phyloP scores from a whole-genome alignment of 441 rosid species.

The Populus hybrid region DNA sequence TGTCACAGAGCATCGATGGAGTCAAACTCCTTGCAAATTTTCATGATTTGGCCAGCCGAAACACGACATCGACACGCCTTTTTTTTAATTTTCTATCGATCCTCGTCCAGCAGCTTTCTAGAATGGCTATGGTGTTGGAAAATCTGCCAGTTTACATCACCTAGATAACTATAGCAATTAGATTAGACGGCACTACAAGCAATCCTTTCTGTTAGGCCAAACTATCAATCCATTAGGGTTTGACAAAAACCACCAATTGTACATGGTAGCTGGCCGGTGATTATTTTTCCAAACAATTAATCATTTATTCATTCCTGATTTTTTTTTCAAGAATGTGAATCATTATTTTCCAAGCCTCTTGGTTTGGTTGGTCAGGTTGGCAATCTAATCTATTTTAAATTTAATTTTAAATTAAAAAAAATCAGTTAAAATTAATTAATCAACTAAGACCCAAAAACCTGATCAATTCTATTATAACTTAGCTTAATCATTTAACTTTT shows the following conservation, averaged over 20 bases:
- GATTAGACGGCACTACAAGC: not conserved
- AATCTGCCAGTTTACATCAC: not conserved
- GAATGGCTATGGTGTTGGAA: not conserved
- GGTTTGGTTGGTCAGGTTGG: too few relatives aligned
- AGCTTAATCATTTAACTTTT: too few relatives aligned
- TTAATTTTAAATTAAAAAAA: too few relatives aligned
- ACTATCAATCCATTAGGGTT: not conserved
- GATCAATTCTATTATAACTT: too few relatives aligned
- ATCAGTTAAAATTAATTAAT: accelerated
- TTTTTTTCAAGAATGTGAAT: not conserved
- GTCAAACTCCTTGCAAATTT: not conserved
- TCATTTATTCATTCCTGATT: not conserved
- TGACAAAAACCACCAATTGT: not conserved
- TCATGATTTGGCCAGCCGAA: not conserved
- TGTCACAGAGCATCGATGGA: not conserved
- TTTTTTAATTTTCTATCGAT: not conserved
- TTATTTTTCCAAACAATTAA: not conserved
- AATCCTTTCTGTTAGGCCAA: not conserved
- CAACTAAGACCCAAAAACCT: too few relatives aligned
- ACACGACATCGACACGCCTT: not conserved
- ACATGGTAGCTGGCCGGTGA: not conserved
- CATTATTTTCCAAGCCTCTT: too few relatives aligned
- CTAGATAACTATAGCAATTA: not conserved
- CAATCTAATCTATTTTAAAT: too few relatives aligned
- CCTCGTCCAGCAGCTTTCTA: not conserved